phyloP scores from a whole-genome alignment of 495 filamentous ascomycete species.

The Niebla homalea region DNA sequence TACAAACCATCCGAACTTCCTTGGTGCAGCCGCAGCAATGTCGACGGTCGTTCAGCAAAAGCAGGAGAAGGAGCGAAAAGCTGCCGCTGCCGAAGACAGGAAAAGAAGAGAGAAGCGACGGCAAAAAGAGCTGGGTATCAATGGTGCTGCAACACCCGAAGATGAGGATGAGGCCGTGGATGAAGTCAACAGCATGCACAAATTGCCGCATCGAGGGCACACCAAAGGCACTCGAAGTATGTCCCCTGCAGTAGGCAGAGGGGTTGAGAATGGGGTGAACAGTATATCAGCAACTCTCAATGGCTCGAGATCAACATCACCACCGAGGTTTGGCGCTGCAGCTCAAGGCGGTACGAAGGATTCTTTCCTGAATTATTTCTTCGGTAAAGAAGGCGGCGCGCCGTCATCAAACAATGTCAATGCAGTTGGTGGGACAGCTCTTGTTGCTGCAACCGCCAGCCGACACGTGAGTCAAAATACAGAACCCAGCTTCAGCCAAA shows the following conservation, averaged over 20 bases:
- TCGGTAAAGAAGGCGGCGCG: slow-evolving; percentile 73
- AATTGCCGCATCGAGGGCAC: slow-evolving; percentile 45
- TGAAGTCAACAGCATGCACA: slow-evolving; percentile 32
- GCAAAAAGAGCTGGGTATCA: slow-evolving; percentile 59
- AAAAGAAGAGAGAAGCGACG: slow-evolving; percentile 70
- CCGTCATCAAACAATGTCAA: slow-evolving; percentile 28
- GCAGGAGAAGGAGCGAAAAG: slow-evolving; percentile 83
- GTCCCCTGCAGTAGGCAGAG: slow-evolving; percentile 64
- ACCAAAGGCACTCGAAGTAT: slow-evolving; percentile 58
- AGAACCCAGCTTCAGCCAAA: slow-evolving; percentile 74
- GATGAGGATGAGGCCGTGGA: slow-evolving; percentile 54
- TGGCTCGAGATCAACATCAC: slow-evolving; percentile 48
- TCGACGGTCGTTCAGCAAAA: slow-evolving; percentile 85
- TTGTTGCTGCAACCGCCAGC: slow-evolving; percentile 28
- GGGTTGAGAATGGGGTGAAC: slow-evolving; percentile 36
- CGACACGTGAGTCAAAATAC: slow-evolving; percentile 59
- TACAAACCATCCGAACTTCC: slow-evolving; percentile 98
- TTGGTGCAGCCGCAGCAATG: slow-evolving; percentile 97
- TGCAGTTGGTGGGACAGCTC: slow-evolving; percentile 26
- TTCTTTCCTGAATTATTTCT: slow-evolving; percentile 96
- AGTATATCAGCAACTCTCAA: slow-evolving; percentile 52
- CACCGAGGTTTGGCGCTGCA: slow-evolving; percentile 42
- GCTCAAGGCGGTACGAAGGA: slow-evolving; percentile 48
- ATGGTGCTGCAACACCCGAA: slow-evolving; percentile 56
- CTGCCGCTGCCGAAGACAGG: slow-evolving; percentile 64